phyloP scores from a whole-genome alignment of 768 basidiomycete species.

The Auriscalpium vulgare region DNA sequence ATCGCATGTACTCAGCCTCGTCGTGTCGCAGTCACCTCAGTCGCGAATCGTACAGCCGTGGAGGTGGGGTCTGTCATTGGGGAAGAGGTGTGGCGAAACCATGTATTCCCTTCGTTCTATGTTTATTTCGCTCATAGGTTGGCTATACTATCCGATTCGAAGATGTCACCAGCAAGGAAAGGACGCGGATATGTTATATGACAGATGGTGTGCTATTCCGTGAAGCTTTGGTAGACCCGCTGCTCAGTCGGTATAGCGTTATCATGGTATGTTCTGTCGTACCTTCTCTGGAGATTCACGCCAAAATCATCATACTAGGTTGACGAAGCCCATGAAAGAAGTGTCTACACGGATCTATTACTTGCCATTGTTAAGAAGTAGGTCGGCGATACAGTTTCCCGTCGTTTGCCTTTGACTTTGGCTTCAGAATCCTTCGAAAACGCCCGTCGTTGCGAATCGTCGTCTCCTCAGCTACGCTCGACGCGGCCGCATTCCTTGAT shows the following conservation, averaged over 20 bases:
- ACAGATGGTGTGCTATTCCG: conserved; percentile 98
- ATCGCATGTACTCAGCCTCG: conserved; percentile 93
- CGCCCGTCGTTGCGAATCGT: conserved; percentile 85
- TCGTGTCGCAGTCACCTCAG: conserved; percentile 91
- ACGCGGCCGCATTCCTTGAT: conserved; percentile 80
- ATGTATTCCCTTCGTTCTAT: conserved; percentile 74
- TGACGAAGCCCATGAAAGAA: conserved; percentile 96
- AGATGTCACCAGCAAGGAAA: conserved; percentile 76
- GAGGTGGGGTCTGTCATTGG: conserved; percentile 87
- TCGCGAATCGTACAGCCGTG: conserved; percentile 84
- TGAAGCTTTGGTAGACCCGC: conserved; percentile 85
- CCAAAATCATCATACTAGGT: conserved; percentile 41
- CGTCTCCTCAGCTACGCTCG: conserved; percentile 94
- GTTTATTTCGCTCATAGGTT: conserved; percentile 60
- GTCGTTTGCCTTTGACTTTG: background rate
- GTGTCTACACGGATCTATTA: conserved; percentile 90
- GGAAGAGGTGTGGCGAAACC: conserved; percentile 77
- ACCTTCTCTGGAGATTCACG: background rate
- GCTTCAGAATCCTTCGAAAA: conserved; percentile 77
- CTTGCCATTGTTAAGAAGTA: conserved; percentile 93
- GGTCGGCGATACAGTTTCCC: conserved; percentile 7
- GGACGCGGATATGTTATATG: conserved; percentile 89
- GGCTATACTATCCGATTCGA: conserved; percentile 98
- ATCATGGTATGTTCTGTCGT: conserved; percentile 63
- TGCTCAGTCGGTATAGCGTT: conserved; percentile 87